Evolutionary conservation across 106 monocot species (phyloP), one percentile per base, ranked within the genome.

Genomic region (Acorus gramineus): DNA sequence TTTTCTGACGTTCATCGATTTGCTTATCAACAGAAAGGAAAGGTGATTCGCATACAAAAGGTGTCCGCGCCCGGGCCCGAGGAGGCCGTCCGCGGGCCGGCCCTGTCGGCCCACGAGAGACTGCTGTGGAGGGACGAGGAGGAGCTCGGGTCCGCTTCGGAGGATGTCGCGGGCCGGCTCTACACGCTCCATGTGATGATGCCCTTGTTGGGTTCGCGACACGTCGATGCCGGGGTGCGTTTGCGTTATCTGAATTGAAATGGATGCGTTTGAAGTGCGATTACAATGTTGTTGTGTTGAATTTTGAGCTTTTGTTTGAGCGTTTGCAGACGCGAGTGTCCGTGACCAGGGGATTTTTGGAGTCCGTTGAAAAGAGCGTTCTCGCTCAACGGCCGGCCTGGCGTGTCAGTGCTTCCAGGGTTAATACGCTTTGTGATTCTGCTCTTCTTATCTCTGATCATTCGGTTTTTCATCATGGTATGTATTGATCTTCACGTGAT

Each of bases 21-120:
- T 49, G 4, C 50, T 7, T 58, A 6, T 53, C 46, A 54, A 70
- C 66, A 93, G 93, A 58, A 81, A 48, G 88, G 88, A 4, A 93
- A 89, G 78, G 93, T 93, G 8, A 69, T 93, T 43, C 82, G 93
- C n/a, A 62, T 93, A 48, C 75, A 80, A 52, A 93, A 93, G 83
- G 74, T 76, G 52, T 61, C 52, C 49, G 2, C 44, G 62, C 48
- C 12, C 0, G 13, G 14, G 43, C 46, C 65, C 12, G 52, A 54
- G 1, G 55, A 50, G 10, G 67, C 53, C 55, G 75, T 75, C 52
- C 11, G 13, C 7, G 7, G 5, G 52, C 45, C 49, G 45, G 59
- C 66, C 42, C 65, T 93, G 56, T 80, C 88, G 4, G 61, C 28
- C 49, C 68, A 78, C 42, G 93, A 93, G 71, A 44, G 67, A 54